phyloP scores from a whole-genome alignment of 23 red algal species.

The Agarophyton chilense region DNA sequence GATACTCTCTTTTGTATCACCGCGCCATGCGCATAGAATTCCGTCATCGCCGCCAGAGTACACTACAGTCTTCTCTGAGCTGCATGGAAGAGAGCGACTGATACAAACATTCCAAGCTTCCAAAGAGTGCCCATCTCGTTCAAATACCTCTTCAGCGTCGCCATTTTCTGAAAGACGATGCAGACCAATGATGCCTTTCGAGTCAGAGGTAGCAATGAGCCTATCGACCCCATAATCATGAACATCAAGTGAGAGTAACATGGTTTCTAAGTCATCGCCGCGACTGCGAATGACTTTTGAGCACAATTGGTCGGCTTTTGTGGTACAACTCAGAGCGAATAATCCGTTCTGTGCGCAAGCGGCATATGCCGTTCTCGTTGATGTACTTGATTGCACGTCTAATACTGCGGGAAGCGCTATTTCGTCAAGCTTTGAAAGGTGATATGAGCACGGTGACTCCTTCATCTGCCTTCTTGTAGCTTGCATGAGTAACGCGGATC shows the following conservation, averaged over 20 bases:
- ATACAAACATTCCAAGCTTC: conserved; percentile 47
- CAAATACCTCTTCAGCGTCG: neutral
- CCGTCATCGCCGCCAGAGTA: conserved; percentile 75
- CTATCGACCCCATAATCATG: neutral
- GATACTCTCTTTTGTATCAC: neutral
- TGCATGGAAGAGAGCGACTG: neutral
- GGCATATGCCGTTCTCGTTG: conserved; percentile 7
- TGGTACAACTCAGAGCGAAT: neutral
- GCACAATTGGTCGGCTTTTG: neutral
- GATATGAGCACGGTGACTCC: neutral
- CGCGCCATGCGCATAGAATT: conserved; percentile 5
- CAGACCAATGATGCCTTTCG: conserved; percentile 5
- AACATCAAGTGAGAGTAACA: conserved; percentile 36
- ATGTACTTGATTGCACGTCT: neutral
- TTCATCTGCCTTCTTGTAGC: neutral
- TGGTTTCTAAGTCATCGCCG: neutral
- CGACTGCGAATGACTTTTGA: neutral
- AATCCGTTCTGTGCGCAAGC: conserved; percentile 30
- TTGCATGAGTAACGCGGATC: neutral
- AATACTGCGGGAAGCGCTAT: conserved; percentile 2
- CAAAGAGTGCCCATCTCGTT: neutral
- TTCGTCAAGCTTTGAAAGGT: neutral
- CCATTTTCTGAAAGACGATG: neutral
- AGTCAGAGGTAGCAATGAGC: conserved; percentile 17
- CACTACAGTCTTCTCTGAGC: neutral